phyloP scores from a whole-genome alignment of 306 rosid species.

The Trifolium subterraneum region DNA sequence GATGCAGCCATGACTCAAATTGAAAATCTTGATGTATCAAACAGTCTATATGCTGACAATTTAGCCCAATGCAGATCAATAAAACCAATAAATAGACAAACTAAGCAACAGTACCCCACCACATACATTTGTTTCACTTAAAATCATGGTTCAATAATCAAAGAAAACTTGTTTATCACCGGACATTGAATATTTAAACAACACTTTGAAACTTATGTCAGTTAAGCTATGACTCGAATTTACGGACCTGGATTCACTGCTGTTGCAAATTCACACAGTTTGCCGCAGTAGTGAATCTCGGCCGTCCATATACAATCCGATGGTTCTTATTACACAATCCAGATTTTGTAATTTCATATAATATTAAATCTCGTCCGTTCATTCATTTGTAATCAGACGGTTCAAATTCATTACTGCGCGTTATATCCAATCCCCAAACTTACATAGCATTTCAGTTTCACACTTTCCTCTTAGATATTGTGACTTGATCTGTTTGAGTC shows the following conservation, averaged over 20 bases:
- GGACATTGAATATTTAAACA: neutral
- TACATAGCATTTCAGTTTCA: neutral
- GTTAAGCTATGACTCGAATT: neutral
- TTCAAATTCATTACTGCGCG: too few species aligned
- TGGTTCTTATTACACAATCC: too few species aligned
- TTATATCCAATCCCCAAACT: neutral
- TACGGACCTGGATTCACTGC: too few species aligned
- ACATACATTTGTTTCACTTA: constrained; percentile 9
- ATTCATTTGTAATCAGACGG: too few species aligned
- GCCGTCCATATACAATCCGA: too few species aligned
- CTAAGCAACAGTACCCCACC: constrained; percentile 4
- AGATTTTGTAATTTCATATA: too few species aligned
- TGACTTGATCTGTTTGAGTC: neutral
- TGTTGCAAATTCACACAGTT: too few species aligned
- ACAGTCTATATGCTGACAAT: neutral
- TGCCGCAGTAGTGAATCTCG: too few species aligned
- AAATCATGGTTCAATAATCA: neutral
- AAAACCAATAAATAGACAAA: neutral
- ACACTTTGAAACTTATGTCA: neutral
- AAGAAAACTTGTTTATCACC: neutral
- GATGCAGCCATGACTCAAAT: constrained; percentile 17
- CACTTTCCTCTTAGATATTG: constrained; percentile 9
- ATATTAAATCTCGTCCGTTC: too few species aligned
- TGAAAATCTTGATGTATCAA: neutral
- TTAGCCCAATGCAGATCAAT: constrained; percentile 16